A percentile compares a stretch with the other conserved stretches of the same genome.
phyloP scores from a whole-genome alignment of 2,329 filamentous ascomycete species.

The Diaporthe sp. region DNA sequence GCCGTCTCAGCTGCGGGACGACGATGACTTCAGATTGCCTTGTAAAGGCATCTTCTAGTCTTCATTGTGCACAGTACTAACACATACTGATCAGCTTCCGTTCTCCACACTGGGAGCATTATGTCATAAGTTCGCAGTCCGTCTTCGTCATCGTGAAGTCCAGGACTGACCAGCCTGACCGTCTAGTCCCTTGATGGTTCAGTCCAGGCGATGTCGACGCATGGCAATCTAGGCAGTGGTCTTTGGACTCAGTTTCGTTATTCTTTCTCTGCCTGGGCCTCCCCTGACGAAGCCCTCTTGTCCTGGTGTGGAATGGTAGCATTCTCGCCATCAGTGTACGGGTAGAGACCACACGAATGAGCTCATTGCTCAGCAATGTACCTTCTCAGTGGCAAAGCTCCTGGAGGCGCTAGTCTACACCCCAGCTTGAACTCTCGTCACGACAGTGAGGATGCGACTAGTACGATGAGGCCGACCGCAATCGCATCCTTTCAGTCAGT shows the following conservation, averaged over 20 bases:
- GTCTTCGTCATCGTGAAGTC: not conserved
- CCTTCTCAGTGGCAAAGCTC: not conserved
- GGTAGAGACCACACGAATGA: too few relatives aligned
- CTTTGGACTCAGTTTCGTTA: not conserved
- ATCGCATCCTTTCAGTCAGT: not conserved
- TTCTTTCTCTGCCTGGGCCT: not conserved
- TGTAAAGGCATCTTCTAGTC: not conserved
- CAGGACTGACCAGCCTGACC: not conserved
- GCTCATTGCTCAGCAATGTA: not conserved
- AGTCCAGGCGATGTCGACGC: not conserved
- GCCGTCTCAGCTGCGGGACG: conserved; percentile 1
- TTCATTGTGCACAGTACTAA: conserved; percentile 1
- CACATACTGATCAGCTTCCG: not conserved
- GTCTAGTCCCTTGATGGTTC: not conserved
- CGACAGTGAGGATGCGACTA: not conserved
- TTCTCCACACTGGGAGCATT: not conserved
- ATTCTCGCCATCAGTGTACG: not conserved
- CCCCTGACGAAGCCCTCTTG: not conserved
- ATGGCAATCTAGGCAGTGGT: not conserved
- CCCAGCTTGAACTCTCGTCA: not conserved
- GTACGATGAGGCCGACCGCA: not conserved
- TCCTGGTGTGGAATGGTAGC: not conserved
- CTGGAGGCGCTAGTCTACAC: not conserved
- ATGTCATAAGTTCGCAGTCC: conserved; percentile 1
- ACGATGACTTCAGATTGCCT: conserved; percentile 2